phyloP scores from a whole-genome alignment of 2,329 filamentous ascomycete species.

The Aspergillus novofumigatus region DNA sequence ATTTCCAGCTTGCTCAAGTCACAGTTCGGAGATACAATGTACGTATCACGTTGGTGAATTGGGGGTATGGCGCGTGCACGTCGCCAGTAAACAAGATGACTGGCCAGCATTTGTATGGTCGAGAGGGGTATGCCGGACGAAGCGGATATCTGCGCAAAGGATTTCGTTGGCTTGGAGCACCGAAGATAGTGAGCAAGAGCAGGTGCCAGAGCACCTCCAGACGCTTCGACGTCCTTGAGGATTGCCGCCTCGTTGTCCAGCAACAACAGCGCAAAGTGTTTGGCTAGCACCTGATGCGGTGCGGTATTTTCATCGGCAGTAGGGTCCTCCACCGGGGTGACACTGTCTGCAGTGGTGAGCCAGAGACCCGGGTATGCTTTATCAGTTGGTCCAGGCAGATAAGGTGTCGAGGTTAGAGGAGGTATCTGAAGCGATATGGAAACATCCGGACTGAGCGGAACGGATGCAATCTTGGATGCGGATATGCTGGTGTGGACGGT shows the following conservation, averaged over 20 bases:
- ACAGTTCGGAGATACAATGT: constrained; percentile 87
- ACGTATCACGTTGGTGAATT: constrained; percentile 82
- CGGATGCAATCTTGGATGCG: constrained; percentile 77
- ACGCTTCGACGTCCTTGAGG: constrained; percentile 63
- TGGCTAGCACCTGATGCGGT: constrained; percentile 62
- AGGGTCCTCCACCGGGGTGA: constrained; percentile 64
- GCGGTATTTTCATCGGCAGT: constrained; percentile 54
- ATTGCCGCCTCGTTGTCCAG: constrained; percentile 80
- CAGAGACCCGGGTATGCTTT: constrained; percentile 71
- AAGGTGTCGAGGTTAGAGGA: constrained; percentile 62
- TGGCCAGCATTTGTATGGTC: constrained; percentile 81
- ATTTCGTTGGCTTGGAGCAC: constrained; percentile 57
- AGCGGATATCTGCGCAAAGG: constrained; percentile 66
- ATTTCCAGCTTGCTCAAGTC: constrained; percentile 67
- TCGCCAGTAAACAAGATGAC: constrained; percentile 94
- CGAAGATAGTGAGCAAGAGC: constrained; percentile 71
- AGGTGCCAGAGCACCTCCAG: constrained; percentile 69
- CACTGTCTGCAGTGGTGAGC: constrained; percentile 80
- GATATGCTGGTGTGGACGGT: constrained; percentile 79
- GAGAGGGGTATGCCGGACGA: constrained; percentile 63
- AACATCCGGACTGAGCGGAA: constrained; percentile 65
- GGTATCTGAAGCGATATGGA: constrained; percentile 62
- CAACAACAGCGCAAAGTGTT: constrained; percentile 81
- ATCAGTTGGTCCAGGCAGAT: constrained; percentile 66
- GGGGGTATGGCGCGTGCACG: constrained; percentile 88